Evolutionary conservation across 495 filamentous ascomycete species (phyloP).

Genomic region (Hypoxylon subgilvum): DNA sequence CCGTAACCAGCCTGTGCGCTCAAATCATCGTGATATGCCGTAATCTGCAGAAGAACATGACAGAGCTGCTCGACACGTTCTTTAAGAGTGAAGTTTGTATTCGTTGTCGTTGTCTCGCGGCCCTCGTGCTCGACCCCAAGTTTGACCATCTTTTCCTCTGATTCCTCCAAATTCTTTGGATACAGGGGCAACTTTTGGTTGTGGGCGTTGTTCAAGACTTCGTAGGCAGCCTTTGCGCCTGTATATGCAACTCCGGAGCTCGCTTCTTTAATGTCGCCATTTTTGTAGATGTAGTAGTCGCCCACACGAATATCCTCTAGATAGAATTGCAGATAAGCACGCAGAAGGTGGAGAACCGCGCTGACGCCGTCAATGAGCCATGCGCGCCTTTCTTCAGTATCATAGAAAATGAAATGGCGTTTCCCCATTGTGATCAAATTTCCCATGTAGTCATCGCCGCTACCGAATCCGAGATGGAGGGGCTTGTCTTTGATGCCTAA

Average conservation of each 20-base stretch:
- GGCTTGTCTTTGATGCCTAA: no score
- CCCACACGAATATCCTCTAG: no score
- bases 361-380: constrained; percentile 45
- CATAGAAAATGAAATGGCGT: no score
- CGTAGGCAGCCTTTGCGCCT: constrained; percentile 17
- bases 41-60: constrained; percentile 39
- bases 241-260: no score
- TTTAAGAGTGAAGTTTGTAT: constrained; percentile 22
- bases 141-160: constrained; percentile 5
- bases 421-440: no score
- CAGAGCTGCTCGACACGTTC: constrained; percentile 32
- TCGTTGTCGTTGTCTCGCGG: neutral
- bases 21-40: constrained; percentile 39
- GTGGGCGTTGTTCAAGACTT: constrained; percentile 14
- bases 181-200: constrained; percentile 32
- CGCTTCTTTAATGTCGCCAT: no score
- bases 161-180: neutral
- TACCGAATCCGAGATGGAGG: no score
- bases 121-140: neutral
- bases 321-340: constrained; percentile 32
- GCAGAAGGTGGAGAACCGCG: constrained; percentile 42
- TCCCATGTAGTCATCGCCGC: no score
- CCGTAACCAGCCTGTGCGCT: neutral
- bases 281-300: no score
- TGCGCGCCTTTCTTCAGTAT: constrained; percentile 39